phyloP scores from a whole-genome alignment of 371 early-diverging fungal species.

The Mucor lusitanicus region DNA sequence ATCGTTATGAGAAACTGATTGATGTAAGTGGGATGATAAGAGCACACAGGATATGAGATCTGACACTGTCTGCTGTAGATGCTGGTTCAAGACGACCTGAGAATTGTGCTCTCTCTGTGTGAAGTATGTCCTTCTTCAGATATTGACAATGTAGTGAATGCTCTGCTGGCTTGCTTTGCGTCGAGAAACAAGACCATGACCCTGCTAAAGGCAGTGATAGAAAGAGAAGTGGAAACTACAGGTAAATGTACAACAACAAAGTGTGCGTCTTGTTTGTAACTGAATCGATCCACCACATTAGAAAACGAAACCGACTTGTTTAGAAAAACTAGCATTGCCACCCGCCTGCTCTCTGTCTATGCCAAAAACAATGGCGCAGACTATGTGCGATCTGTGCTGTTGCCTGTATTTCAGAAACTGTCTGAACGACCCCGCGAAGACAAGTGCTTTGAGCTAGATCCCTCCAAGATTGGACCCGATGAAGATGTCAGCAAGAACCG shows the following conservation, averaged over 20 bases:
- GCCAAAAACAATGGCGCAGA: slow-evolving; percentile 76
- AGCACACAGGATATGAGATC: not conserved
- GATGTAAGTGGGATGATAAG: slow-evolving; percentile 42
- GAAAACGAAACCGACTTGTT: slow-evolving; percentile 85
- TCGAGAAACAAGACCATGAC: slow-evolving; percentile 65
- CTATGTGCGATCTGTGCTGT: slow-evolving; percentile 77
- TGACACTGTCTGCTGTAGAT: slow-evolving; percentile 26
- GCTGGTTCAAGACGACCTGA: slow-evolving; percentile 61
- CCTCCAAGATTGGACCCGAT: slow-evolving; percentile 63
- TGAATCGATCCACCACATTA: no score
- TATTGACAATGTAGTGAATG: slow-evolving; percentile 78
- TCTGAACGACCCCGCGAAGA: slow-evolving; percentile 42
- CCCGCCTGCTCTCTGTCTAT: slow-evolving; percentile 79
- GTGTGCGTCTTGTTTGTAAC: no score
- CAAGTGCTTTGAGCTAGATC: slow-evolving; percentile 77
- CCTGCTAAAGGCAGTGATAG: slow-evolving; percentile 77
- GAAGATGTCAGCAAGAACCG: slow-evolving; percentile 68
- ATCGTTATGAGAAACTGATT: slow-evolving; percentile 69
- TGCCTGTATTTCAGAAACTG: slow-evolving; percentile 68
- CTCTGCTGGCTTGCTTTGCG: slow-evolving; percentile 77
- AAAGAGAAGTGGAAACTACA: slow-evolving; percentile 79
- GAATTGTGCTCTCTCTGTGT: slow-evolving; percentile 75
- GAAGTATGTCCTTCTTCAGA: slow-evolving; percentile 83
- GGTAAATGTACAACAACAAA: no score
- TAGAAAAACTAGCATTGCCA: slow-evolving; percentile 88